These are phyloP conservation scores for Trichoderma asperelloides DNA, from an alignment of 495 filamentous ascomycete species.

Conservation along the genomic window DNA sequence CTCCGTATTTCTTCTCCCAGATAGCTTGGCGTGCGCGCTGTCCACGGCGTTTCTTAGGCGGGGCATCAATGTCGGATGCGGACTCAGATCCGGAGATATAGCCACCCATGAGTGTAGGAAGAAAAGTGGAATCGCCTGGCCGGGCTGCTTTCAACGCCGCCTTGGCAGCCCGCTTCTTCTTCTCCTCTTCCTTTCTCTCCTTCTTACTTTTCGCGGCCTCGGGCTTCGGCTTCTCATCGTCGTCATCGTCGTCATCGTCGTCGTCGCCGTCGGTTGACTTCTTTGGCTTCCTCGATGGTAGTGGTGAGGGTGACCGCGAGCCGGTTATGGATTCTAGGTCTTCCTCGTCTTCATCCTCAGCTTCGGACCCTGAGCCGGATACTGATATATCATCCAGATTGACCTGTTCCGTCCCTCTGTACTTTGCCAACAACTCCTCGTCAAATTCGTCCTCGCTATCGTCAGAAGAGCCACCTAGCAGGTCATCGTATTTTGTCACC, in stretches of 20 bases:
- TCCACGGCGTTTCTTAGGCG: constrained; percentile 64
- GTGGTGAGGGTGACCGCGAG: neutral
- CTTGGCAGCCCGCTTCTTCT: constrained; percentile 12
- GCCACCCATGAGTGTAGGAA: constrained; percentile 81
- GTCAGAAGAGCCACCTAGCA: constrained; percentile 31
- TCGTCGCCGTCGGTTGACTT: constrained; percentile 14
- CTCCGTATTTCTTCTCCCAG: constrained; percentile 88
- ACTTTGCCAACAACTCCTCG: constrained; percentile 14
- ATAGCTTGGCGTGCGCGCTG: constrained; percentile 78
- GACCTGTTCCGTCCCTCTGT: constrained; percentile 1
- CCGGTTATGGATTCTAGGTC: neutral
- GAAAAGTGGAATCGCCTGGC: constrained; percentile 57
- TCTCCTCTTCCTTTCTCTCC: constrained; percentile 13
- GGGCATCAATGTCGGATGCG: constrained; percentile 43
- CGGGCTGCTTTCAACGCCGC: constrained; percentile 21
- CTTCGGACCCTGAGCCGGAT: constrained; percentile 17
- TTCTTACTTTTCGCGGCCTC: neutral
- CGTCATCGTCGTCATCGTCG: constrained; percentile 13
- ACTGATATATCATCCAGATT: constrained; percentile 19
- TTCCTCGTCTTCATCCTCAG: constrained; percentile 5
- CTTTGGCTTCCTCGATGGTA: constrained; percentile 5
- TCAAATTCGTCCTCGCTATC: constrained; percentile 30
- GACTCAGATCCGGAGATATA: constrained; percentile 86
- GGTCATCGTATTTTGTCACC: constrained; percentile 27
- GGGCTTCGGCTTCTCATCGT: constrained; percentile 10